Conservation (phyloP, 345 rosid genomes). For the Pseudoturritis turrita region DNA sequence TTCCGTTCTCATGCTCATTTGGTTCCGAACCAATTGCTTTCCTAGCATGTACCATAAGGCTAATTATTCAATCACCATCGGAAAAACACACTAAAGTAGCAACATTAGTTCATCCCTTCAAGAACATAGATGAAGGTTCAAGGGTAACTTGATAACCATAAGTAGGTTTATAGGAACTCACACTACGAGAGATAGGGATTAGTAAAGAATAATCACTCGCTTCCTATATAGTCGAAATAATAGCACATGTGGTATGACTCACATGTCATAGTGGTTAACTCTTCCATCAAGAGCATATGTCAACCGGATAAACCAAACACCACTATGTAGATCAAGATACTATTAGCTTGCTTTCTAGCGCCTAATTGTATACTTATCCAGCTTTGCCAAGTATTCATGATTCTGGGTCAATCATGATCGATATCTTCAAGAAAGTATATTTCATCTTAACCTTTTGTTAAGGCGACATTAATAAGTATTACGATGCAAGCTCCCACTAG, state of each 20-base stretch:
- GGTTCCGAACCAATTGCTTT: too few relatives aligned
- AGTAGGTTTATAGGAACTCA: not conserved
- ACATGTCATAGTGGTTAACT: not conserved
- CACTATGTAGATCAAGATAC: not conserved
- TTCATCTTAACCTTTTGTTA: not conserved
- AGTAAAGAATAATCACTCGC: not conserved
- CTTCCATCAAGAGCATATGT: not conserved
- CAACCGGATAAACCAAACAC: not conserved
- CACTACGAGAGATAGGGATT: not conserved
- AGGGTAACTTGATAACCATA: not conserved
- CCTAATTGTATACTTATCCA: not conserved
- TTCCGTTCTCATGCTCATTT: too few relatives aligned
- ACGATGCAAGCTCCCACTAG: not conserved
- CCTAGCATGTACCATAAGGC: too few relatives aligned
- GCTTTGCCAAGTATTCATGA: not conserved
- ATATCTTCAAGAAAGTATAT: not conserved
- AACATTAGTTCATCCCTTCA: not conserved
- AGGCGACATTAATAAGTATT: not conserved
- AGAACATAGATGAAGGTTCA: not conserved
- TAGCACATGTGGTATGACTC: not conserved
- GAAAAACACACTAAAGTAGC: not conserved
- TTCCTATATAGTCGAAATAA: not conserved
- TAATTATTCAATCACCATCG: not conserved
- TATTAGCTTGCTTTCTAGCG: not conserved
- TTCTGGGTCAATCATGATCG: not conserved